phyloP scores from a whole-genome alignment of 164 flowering plant species.

The Buxus sempervirens region DNA sequence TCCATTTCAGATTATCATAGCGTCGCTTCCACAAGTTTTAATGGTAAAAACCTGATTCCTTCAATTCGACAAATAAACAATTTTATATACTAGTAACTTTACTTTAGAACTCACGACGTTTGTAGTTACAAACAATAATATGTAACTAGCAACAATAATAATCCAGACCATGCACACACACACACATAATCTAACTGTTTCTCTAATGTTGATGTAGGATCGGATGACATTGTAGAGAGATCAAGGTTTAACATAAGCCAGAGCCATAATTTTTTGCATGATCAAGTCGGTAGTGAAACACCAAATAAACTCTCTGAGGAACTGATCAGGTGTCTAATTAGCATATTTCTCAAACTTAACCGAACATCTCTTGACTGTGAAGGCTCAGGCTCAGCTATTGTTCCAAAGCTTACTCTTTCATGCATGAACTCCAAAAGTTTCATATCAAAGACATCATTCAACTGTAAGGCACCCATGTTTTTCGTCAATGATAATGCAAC shows the following conservation, averaged over 20 bases:
- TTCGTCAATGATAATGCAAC: slow-evolving; percentile 23
- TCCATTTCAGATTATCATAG: slow-evolving; percentile 41
- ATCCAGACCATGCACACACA: too few relatives aligned
- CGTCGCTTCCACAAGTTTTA: slow-evolving; percentile 22
- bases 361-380: slow-evolving; percentile 29
- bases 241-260: slow-evolving; percentile 19
- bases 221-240: slow-evolving; percentile 31
- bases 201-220: slow-evolving; percentile 1
- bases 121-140: too few relatives aligned
- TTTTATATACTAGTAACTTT: too few relatives aligned
- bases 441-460: slow-evolving; percentile 45
- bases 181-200: not conserved
- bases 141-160: too few relatives aligned
- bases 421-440: slow-evolving; percentile 61
- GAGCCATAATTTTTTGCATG: slow-evolving; percentile 15
- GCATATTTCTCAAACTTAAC: slow-evolving; percentile 64
- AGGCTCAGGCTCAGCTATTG: slow-evolving; percentile 38
- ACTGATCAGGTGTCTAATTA: slow-evolving; percentile 62
- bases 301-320: slow-evolving; percentile 77
- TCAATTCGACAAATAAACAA: too few relatives aligned
- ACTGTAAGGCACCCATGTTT: slow-evolving; percentile 39
- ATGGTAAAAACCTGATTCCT: slow-evolving; percentile 27
- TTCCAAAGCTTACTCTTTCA: slow-evolving; percentile 49
- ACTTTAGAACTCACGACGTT: too few relatives aligned
- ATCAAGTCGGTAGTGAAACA: slow-evolving; percentile 24